Percentiles rank a stretch among this genome's conserved stretches.
Conservation (phyloP, 164 flowering plant species). For the Cinnamomum micranthum region DNA sequence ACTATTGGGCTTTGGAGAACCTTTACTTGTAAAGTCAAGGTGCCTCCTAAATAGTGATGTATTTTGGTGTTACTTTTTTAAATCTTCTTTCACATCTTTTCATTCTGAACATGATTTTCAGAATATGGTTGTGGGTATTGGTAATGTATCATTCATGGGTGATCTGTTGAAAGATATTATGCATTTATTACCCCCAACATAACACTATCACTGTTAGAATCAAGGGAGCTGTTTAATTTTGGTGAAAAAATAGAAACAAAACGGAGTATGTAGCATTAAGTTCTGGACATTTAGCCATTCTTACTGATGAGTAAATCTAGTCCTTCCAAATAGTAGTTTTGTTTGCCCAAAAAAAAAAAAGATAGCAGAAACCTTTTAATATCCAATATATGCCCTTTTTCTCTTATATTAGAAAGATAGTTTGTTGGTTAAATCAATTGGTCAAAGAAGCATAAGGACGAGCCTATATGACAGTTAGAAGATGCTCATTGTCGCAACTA, state of each 20-base stretch:
- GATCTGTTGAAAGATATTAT: background rate
- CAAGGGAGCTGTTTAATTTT: background rate
- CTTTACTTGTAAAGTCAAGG: background rate
- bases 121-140: background rate
- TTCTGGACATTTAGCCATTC: background rate
- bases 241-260: background rate
- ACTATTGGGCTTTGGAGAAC: background rate
- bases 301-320: background rate
- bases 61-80: no score
- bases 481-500: no score
- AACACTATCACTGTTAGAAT: background rate
- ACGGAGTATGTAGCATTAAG: background rate
- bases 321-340: background rate
- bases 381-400: background rate
- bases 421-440: no score
- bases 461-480: no score
- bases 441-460: no score
- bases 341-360: background rate
- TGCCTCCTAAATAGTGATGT: background rate
- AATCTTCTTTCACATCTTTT: background rate
- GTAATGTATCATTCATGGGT: no score
- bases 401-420: background rate
- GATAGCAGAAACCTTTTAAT: background rate
- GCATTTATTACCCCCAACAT: no score
- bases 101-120: background rate